phyloP scores from a whole-genome alignment of 345 rosid genomes.

The Hibiscus mutabilis region DNA sequence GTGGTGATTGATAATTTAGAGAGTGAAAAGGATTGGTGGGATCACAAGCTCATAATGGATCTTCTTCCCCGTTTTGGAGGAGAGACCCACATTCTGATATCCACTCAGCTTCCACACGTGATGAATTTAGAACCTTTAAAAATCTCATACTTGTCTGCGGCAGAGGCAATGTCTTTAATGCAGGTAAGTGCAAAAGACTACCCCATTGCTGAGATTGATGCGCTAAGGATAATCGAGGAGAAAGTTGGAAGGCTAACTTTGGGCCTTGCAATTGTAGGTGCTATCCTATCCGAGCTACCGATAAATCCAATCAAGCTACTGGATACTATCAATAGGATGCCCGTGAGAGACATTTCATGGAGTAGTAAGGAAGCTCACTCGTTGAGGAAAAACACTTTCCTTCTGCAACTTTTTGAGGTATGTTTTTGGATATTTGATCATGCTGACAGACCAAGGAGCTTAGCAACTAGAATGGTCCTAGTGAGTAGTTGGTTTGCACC shows the following conservation, averaged over 20 bases:
- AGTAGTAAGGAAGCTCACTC: slow-evolving; percentile 42
- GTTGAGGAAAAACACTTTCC: slow-evolving; percentile 48
- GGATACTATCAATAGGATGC: slow-evolving; percentile 85
- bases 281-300: slow-evolving; percentile 81
- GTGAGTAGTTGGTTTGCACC: slow-evolving; percentile 96
- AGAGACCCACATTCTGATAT: slow-evolving; percentile 79
- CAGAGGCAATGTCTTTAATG: slow-evolving; percentile 84
- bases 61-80: slow-evolving; percentile 96
- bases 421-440: slow-evolving; percentile 96
- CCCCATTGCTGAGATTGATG: slow-evolving; percentile 61
- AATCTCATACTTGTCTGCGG: slow-evolving; percentile 71
- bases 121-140: slow-evolving; percentile 87
- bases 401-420: slow-evolving; percentile 90
- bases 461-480: slow-evolving; percentile 85
- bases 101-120: slow-evolving; percentile 61
- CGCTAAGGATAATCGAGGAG: slow-evolving; percentile 72
- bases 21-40: slow-evolving; percentile 99
- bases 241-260: slow-evolving; percentile 71
- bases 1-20: slow-evolving; percentile 87
- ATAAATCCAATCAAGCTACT: slow-evolving; percentile 78
- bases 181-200: slow-evolving; percentile 64
- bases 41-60: slow-evolving; percentile 78
- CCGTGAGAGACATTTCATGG: slow-evolving; percentile 59
- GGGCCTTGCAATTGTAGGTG: slow-evolving; percentile 78
- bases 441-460: slow-evolving; percentile 80